These are phyloP conservation scores for Auriscalpium orientale DNA, from an alignment of 768 basidiomycete genomes.

Conservation along the genomic window DNA sequence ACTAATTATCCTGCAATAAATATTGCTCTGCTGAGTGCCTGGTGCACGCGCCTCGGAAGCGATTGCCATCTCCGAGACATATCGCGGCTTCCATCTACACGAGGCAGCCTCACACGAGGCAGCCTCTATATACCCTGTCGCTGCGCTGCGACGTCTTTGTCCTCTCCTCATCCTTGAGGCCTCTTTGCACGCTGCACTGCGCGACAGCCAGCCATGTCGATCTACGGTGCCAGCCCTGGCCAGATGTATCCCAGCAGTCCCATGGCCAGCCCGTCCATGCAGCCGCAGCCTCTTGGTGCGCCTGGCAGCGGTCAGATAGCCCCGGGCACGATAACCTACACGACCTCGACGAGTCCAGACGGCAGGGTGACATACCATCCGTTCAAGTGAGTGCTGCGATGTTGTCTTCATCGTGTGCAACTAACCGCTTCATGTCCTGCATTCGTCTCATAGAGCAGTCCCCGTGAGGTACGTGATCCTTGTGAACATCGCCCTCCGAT, in stretches of 20 bases:
- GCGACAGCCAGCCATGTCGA: slow-evolving; percentile 3
- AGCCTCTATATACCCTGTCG: neutral
- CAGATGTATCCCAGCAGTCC: slow-evolving; percentile 13
- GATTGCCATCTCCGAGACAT: neutral
- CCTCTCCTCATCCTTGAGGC: neutral
- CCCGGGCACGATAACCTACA: slow-evolving; percentile 68
- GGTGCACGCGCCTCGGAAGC: neutral
- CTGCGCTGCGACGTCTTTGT: neutral
- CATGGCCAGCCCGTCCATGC: slow-evolving; percentile 2
- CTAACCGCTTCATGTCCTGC: slow-evolving; percentile 9
- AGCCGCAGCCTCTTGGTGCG: slow-evolving; percentile 9
- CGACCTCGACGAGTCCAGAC: slow-evolving; percentile 54
- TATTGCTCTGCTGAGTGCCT: neutral
- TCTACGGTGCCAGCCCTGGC: slow-evolving; percentile 10
- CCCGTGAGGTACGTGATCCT: slow-evolving; percentile 51
- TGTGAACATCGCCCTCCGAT: neutral
- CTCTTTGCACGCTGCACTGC: neutral
- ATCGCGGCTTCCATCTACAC: too few species aligned
- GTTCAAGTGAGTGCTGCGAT: slow-evolving; percentile 45
- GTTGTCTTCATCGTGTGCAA: slow-evolving; percentile 4
- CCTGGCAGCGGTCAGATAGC: slow-evolving; percentile 38
- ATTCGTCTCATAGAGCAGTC: slow-evolving; percentile 47
- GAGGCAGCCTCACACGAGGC: neutral
- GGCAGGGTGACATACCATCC: slow-evolving; percentile 61
- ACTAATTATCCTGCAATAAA: slow-evolving; percentile 1